A percentile compares a stretch with the other conserved stretches of the same genome.
These are phyloP conservation scores for Backusella tuberculispora DNA, from an alignment of 192 early-diverging fungal species.

Conservation along the genomic window DNA sequence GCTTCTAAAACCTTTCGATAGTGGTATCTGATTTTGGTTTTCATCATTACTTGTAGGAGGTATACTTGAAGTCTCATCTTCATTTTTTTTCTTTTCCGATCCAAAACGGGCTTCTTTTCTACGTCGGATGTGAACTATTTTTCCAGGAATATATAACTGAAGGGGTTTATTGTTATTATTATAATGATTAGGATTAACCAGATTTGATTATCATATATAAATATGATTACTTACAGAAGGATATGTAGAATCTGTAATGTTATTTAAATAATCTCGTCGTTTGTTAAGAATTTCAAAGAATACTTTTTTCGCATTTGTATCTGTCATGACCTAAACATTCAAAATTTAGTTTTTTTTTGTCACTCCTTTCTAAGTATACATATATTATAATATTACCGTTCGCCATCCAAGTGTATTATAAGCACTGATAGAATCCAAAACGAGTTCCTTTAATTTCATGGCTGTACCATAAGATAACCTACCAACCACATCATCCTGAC, in stretches of 20 bases:
- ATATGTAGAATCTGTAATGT: slow-evolving; percentile 9
- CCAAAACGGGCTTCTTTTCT: slow-evolving; percentile 15
- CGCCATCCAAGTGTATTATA: slow-evolving; percentile 33
- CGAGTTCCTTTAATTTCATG: slow-evolving; percentile 63
- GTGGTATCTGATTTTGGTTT: too few relatives aligned
- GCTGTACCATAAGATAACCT: slow-evolving; percentile 69
- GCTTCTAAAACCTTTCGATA: too few relatives aligned
- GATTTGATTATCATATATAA: neutral
- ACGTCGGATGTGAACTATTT: slow-evolving; percentile 29
- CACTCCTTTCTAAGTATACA: neutral
- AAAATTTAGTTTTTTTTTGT: neutral
- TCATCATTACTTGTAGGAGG: neutral
- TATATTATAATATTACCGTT: slow-evolving; percentile 20
- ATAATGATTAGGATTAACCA: neutral
- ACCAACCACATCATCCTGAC: slow-evolving; percentile 63
- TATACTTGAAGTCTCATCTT: slow-evolving; percentile 6
- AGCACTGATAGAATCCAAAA: slow-evolving; percentile 51
- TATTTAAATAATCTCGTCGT: slow-evolving; percentile 30
- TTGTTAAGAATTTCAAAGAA: slow-evolving; percentile 36
- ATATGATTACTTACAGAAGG: slow-evolving; percentile 31
- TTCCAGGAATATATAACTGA: slow-evolving; percentile 41
- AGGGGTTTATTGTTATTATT: neutral
- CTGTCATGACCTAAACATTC: slow-evolving; percentile 26
- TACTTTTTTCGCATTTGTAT: slow-evolving; percentile 21
- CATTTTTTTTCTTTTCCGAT: neutral